phyloP scores from a whole-genome alignment of 2,329 filamentous ascomycete genomes.

The Penicillium verrucosum region DNA sequence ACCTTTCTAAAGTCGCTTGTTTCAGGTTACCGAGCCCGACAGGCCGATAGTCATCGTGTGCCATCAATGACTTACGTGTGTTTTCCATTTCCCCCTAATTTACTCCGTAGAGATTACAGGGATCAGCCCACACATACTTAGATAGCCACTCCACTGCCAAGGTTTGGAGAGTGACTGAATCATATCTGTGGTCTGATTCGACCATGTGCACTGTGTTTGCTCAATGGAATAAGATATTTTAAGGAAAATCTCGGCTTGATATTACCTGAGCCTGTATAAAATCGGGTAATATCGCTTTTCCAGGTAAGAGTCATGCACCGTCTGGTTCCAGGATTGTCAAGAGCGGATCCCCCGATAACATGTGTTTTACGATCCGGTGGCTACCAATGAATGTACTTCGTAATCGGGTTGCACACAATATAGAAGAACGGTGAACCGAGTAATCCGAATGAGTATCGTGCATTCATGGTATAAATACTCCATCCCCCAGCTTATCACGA shows the following conservation, averaged over 20 bases:
- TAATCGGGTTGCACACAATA: background rate
- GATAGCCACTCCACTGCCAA: slow-evolving; percentile 4
- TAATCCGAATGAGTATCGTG: background rate
- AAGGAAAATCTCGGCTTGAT: background rate
- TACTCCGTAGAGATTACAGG: slow-evolving; percentile 13
- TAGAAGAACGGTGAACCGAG: background rate
- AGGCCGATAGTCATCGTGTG: background rate
- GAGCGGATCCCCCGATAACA: background rate
- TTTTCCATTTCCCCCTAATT: background rate
- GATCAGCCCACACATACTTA: slow-evolving; percentile 20
- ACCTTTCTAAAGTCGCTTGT: slow-evolving; percentile 9
- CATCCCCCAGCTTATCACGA: slow-evolving; percentile 15
- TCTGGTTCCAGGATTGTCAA: background rate
- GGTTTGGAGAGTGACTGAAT: background rate
- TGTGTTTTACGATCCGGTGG: background rate
- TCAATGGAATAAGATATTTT: background rate
- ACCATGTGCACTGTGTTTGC: background rate
- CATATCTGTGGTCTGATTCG: slow-evolving; percentile 19
- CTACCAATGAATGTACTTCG: background rate
- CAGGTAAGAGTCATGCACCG: slow-evolving; percentile 7
- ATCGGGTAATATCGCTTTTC: slow-evolving; percentile 9
- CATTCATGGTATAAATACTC: slow-evolving; percentile 16
- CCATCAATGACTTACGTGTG: background rate
- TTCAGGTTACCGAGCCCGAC: slow-evolving; percentile 7
- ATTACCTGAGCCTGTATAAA: slow-evolving; percentile 2